Conservation (phyloP, 495 filamentous ascomycete genomes). For the Xylona heveae region DNA sequence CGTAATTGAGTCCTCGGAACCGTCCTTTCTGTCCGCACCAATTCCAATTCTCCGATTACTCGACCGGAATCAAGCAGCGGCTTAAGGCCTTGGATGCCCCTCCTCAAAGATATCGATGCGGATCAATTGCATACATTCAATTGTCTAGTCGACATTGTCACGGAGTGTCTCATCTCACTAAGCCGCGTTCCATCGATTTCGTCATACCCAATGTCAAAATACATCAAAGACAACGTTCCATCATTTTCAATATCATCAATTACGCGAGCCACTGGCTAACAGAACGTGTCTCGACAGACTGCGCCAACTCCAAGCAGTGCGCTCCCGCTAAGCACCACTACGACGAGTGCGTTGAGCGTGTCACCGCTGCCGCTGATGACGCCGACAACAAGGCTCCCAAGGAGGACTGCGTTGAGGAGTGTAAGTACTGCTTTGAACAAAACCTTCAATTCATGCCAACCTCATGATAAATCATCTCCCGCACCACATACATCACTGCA, state of each 20-base stretch:
- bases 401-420: slow-evolving; percentile 98
- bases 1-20: background rate
- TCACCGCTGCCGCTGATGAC: slow-evolving; percentile 45
- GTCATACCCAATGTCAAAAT: no score
- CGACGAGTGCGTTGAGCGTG: slow-evolving; percentile 91
- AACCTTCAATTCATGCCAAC: no score
- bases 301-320: slow-evolving; percentile 66
- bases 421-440: no score
- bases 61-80: no score
- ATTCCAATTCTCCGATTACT: background rate
- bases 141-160: no score
- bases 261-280: slow-evolving; percentile 5
- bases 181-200: no score
- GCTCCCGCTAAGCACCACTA: slow-evolving; percentile 85
- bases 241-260: no score
- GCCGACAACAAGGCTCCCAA: slow-evolving; percentile 37
- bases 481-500: no score
- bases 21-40: background rate
- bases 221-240: no score
- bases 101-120: background rate
- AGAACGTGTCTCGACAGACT: slow-evolving; percentile 38
- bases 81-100: no score
- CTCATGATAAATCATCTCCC: no score
- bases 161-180: no score
- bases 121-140: background rate